Evolutionary conservation across 768 basidiomycete species (phyloP), one percentile per base, ranked within the genome.

Genomic region (Pleurotus giganteus): DNA sequence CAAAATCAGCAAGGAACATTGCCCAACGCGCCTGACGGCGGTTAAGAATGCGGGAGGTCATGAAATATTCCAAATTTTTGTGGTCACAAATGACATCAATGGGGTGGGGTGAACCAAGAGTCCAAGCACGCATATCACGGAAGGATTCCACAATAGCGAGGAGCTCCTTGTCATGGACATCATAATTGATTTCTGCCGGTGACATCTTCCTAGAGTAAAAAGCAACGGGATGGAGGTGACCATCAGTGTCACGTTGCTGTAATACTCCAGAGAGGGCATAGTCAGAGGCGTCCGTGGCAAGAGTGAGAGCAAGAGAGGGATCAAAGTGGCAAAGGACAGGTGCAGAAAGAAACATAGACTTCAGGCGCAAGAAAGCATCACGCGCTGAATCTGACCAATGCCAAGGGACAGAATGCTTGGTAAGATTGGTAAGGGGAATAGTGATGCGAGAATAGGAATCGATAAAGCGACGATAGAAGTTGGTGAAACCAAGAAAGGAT

Each of bases 101-200:
- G 0, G 62, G 55, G 11, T 54, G 56, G 8, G 54, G 45, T 4
- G 69, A 62, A 9, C 73, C 66, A 9, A 69, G 58, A 26, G 70
- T 61, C 64, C 65, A 67, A 36, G 70, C 60, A 7, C 66, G 57
- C 69, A 69, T 70, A 7, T 72, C 66, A 0, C 60, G 43, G 34
- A 81, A 67, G 0, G 70, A 65, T 27, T 69, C 59, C 2, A 81
- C 64, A 42, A 82, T 71, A 1, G 75, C 76, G 0, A 82, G 66
- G 12, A 82, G 59, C 60, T 82, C 81, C 58, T 77, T 75, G 55
- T 84, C n/a, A n/a, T n/a, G n/a, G n/a, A n/a, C n/a, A n/a, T n/a
- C n/a, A n/a, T n/a, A n/a, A n/a, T n/a, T n/a, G 1, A 62, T 26
- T 59, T 84, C 73, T 0, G 73, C 62, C 0, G 61, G 21, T 21